Evolutionary conservation across 352 stramenopile species (phyloP).

Genomic region (Labyrinthula sp.): DNA sequence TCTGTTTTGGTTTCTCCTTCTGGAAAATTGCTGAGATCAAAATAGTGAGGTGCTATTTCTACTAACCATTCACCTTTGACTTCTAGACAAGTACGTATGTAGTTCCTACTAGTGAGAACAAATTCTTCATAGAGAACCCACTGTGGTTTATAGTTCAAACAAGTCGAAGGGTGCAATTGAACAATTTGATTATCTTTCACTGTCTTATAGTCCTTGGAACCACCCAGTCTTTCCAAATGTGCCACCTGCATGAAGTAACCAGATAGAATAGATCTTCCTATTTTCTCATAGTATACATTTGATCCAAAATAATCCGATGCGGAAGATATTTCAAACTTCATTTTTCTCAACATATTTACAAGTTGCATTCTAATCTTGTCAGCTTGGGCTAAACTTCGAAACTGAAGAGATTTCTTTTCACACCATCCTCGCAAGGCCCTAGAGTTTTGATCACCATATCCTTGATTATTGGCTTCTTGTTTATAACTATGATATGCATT

Average conservation of each 20-base stretch:
- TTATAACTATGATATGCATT: slow-evolving; percentile 96
- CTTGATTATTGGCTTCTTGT: slow-evolving; percentile 51
- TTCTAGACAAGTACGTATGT: slow-evolving; percentile 86
- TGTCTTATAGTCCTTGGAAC: slow-evolving; percentile 93
- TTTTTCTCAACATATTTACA: slow-evolving; percentile 48
- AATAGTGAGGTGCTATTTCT: slow-evolving; percentile 84
- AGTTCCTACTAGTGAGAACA: slow-evolving; percentile 93
- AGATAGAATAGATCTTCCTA: slow-evolving; percentile 67
- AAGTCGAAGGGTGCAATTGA: slow-evolving; percentile 81
- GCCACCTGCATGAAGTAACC: slow-evolving; percentile 96
- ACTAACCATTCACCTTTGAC: slow-evolving; percentile 73
- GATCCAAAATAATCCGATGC: too few species aligned
- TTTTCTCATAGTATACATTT: slow-evolving; percentile 63
- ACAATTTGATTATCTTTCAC: slow-evolving; percentile 98
- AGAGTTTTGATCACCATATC: slow-evolving; percentile 96
- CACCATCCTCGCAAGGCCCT: slow-evolving; percentile 93
- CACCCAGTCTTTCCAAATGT: slow-evolving; percentile 56
- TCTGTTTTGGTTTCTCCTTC: slow-evolving; percentile 28
- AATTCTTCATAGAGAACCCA: slow-evolving; percentile 98
- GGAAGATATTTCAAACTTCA: slow-evolving; percentile 44
- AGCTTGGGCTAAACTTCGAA: slow-evolving; percentile 55
- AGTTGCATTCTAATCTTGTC: slow-evolving; percentile 86
- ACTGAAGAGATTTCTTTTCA: slow-evolving; percentile 92
- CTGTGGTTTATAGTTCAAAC: slow-evolving; percentile 78
- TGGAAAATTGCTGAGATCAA: slow-evolving; percentile 89